These are phyloP conservation scores for Pugionium cornutum DNA, from an alignment of 345 rosid species.

Conservation along the genomic window DNA sequence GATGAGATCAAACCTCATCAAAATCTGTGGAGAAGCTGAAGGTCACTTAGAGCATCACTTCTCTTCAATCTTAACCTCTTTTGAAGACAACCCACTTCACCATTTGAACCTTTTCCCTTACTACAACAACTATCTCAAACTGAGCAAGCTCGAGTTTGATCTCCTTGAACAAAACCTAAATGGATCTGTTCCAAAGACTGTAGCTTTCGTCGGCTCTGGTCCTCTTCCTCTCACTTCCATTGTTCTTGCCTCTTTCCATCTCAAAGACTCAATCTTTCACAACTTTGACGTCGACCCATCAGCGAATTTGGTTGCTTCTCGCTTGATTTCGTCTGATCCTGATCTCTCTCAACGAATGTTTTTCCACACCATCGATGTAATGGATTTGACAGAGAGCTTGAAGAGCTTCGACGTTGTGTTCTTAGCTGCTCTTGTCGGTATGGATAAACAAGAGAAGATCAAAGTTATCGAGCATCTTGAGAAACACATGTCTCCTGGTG, in stretches of 20 bases:
- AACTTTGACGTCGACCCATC: conserved; percentile 72
- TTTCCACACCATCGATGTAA: conserved; percentile 64
- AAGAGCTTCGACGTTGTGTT: conserved; percentile 79
- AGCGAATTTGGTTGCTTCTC: conserved; percentile 60
- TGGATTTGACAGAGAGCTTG: conserved; percentile 52
- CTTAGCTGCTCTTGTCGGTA: conserved; percentile 92
- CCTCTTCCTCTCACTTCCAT: conserved; percentile 85
- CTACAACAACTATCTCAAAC: conserved; percentile 77
- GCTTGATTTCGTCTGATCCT: conserved; percentile 58
- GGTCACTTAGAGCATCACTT: conserved; percentile 65
- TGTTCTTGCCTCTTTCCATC: conserved; percentile 66
- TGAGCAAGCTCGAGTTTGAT: conserved; percentile 68
- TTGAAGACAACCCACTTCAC: conserved; percentile 68
- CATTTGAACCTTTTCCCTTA: conserved; percentile 74
- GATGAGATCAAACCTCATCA: conserved; percentile 70
- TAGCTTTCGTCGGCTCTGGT: conserved; percentile 90
- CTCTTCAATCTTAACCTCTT: conserved; percentile 61
- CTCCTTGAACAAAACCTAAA: conserved; percentile 50
- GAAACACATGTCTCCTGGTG: conserved; percentile 73
- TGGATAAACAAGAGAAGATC: conserved; percentile 69
- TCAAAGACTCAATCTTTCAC: conserved; percentile 57
- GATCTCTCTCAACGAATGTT: conserved; percentile 68
- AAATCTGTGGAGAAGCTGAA: conserved; percentile 78
- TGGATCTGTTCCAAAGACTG: conserved; percentile 45
- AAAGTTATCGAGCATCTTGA: conserved; percentile 64